These are phyloP conservation scores for Nelumbo lutea DNA, from an alignment of 164 flowering plant genomes.

Conservation along the genomic window DNA sequence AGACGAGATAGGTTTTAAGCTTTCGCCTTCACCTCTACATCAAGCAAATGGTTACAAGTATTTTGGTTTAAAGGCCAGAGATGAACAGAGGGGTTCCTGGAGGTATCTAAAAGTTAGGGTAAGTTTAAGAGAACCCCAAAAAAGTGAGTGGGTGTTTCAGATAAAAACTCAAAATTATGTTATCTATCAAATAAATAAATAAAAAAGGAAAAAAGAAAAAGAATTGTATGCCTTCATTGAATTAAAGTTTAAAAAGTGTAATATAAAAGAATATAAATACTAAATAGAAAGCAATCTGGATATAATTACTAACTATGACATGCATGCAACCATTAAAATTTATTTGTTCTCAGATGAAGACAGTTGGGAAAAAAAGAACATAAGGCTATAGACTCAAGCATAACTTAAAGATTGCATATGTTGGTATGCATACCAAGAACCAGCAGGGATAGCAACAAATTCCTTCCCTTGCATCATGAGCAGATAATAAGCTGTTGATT, in stretches of 20 bases:
- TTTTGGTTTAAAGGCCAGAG: too few species aligned
- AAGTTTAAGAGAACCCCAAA: too few species aligned
- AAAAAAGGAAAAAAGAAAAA: too few species aligned
- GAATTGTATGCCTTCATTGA: too few species aligned
- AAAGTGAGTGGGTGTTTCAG: too few species aligned
- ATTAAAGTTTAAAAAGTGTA: neutral
- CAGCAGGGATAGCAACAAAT: slow-evolving; percentile 94
- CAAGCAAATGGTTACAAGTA: too few species aligned
- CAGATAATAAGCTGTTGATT: slow-evolving; percentile 80
- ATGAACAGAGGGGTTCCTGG: too few species aligned
- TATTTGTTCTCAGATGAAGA: neutral
- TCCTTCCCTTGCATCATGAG: slow-evolving; percentile 84
- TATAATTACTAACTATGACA: neutral
- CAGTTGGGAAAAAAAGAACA: neutral
- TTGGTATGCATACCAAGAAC: slow-evolving; percentile 65
- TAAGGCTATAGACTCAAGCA: neutral
- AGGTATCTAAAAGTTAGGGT: too few species aligned
- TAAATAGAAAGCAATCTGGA: neutral
- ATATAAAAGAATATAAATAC: neutral
- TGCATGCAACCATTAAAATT: neutral
- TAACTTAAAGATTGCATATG: neutral
- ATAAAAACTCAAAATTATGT: too few species aligned
- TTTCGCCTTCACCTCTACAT: too few species aligned
- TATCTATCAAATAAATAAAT: too few species aligned
- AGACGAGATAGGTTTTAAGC: too few species aligned